Evolutionary conservation across 352 stramenopile genomes (phyloP), one percentile per base, ranked within the genome.

Genomic region (Phytopythium oedochilum): DNA sequence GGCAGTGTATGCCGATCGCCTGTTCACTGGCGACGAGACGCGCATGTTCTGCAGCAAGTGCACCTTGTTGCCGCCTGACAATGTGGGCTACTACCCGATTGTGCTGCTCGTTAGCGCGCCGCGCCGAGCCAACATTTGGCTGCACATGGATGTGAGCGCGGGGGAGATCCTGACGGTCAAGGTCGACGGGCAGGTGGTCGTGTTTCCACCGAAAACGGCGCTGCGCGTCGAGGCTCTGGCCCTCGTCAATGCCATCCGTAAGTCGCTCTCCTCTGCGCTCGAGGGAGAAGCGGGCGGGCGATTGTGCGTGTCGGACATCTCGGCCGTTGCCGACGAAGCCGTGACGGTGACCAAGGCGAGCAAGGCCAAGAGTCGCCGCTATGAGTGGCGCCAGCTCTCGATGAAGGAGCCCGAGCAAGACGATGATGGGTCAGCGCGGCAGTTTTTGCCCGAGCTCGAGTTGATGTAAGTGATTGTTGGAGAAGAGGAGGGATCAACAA

Each of bases 1-100:
- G 18, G 82, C 75, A 1, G 79, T 94, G 18, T 94, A 91, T 48
- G 59, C 70, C 15, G 79, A 91, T 51, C 75, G 78, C 5, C 45
- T 92, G 14, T 89, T 86, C 42, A 91, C 77, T 8, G 84, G 84
- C n/a, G 73, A 88, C 48, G 83, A 90, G 45, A 84, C 78, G 43
- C 74, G 60, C 36, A 89, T 94, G 76, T 84, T 85, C 56, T 89
- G 82, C 60, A 78, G 65, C 46, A 89, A 91, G 51, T 90, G 76
- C 50, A 94, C 84, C 35, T 57, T 94, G 38, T 53, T 94, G 31
- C 84, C 84, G 9, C 75, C 82, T 11, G 69, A 73, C 31, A 71
- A 62, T 8, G 40, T 75, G 20, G 65, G 66, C 3, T 94, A 91
- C 59, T 86, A 86, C 25, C 69, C 82, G 11, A 75, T 85, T 26